Percentiles rank a stretch among this genome's conserved stretches.
phyloP scores from a whole-genome alignment of 75 land plant species.

The Sequoiadendron giganteum region DNA sequence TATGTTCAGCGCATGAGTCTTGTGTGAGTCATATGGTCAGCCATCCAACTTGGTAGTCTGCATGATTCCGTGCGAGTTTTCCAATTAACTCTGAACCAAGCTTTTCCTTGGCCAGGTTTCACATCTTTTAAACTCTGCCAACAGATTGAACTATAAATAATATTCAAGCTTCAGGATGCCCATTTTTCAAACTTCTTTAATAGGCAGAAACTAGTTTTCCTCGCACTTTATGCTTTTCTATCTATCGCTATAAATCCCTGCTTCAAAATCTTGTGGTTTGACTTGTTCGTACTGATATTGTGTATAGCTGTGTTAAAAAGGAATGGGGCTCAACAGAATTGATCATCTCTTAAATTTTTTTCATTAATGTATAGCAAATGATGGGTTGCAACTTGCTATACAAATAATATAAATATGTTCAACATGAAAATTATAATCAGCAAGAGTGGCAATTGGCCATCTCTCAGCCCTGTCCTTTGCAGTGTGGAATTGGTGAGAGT shows the following conservation, averaged over 20 bases:
- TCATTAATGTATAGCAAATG: background rate
- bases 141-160: background rate
- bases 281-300: too few relatives aligned
- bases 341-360: too few relatives aligned
- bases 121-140: too few relatives aligned
- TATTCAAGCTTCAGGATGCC: background rate
- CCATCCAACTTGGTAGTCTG: too few relatives aligned
- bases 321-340: too few relatives aligned
- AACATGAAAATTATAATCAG: background rate
- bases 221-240: background rate
- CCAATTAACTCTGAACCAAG: background rate
- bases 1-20: too few relatives aligned
- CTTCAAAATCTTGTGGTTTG: background rate
- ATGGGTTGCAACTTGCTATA: background rate
- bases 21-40: too few relatives aligned
- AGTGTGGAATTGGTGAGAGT: background rate
- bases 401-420: background rate
- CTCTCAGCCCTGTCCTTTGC: background rate
- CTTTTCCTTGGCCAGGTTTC: background rate
- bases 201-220: background rate
- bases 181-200: too few relatives aligned
- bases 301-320: background rate
- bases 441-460: background rate
- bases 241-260: background rate
- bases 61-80: too few relatives aligned